phyloP scores from a whole-genome alignment of 768 basidiomycete genomes.

The Russula earlei region DNA sequence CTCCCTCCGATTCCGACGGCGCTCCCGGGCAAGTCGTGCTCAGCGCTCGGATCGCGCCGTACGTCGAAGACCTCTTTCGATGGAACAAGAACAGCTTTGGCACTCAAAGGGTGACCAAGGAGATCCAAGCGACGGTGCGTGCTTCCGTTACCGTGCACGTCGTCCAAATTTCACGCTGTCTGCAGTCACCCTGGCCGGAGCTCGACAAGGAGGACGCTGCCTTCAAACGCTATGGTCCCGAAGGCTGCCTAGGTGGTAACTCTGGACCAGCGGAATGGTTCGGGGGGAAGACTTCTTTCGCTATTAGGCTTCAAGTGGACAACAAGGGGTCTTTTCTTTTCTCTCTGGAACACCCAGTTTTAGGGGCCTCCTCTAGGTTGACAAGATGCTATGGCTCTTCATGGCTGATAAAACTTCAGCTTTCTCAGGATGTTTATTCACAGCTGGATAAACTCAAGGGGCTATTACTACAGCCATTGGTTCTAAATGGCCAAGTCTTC shows the following conservation, averaged over 20 bases:
- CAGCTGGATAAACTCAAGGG: conserved; percentile 27
- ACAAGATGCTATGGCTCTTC: conserved; percentile 55
- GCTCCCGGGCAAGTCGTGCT: not conserved
- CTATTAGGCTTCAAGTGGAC: conserved; percentile 29
- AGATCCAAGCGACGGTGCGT: conserved; percentile 5
- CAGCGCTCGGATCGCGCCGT: not conserved
- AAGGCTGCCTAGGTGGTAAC: conserved; percentile 35
- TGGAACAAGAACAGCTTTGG: not conserved
- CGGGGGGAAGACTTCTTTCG: conserved; percentile 52
- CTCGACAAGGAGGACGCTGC: conserved; percentile 45
- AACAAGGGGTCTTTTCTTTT: conserved; percentile 27
- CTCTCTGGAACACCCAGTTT: conserved; percentile 37
- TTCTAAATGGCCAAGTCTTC: conserved; percentile 47
- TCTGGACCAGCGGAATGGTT: conserved; percentile 49
- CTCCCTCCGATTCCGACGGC: not conserved
- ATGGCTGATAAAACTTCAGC: conserved; percentile 42
- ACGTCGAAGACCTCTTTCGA: not conserved
- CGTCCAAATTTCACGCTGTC: not conserved
- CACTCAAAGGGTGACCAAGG: not conserved
- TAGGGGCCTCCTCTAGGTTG: conserved; percentile 50
- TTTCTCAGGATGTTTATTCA: conserved; percentile 30
- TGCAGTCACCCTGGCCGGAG: conserved; percentile 53
- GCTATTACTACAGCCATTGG: conserved; percentile 40
- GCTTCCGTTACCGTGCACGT: not conserved
- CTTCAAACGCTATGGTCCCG: conserved; percentile 26